These are phyloP conservation scores for Colletotrichum higginsianum DNA, from an alignment of 2,329 filamentous ascomycete species.

Conservation along the genomic window DNA sequence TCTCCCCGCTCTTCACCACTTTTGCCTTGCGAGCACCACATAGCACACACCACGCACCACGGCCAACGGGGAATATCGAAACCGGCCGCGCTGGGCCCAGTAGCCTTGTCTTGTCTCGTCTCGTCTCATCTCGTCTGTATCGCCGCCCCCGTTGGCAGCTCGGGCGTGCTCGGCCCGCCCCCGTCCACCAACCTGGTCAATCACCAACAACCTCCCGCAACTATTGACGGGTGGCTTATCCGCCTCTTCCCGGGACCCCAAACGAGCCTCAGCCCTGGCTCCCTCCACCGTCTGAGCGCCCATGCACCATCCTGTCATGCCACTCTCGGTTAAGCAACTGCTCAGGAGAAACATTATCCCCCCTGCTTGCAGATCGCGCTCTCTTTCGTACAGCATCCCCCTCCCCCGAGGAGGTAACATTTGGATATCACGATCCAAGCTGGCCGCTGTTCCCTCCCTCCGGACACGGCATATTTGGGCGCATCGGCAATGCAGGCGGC, in stretches of 20 bases:
- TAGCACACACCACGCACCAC: not conserved
- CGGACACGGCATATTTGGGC: constrained; percentile 8
- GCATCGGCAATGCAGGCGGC: constrained; percentile 21
- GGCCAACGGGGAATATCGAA: constrained; percentile 4
- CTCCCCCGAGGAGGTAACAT: constrained; percentile 19
- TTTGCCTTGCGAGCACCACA: constrained; percentile 2
- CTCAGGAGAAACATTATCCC: constrained; percentile 27
- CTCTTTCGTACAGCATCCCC: constrained; percentile 4
- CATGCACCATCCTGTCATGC: constrained; percentile 21
- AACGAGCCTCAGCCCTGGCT: constrained; percentile 18
- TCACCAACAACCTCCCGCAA: constrained; percentile 27
- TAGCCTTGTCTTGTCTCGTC: constrained; percentile 5
- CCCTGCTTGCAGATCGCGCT: constrained; percentile 27
- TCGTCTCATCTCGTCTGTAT: constrained; percentile 1
- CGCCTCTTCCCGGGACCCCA: constrained; percentile 17
- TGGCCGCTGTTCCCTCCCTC: constrained; percentile 6
- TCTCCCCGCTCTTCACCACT: constrained; percentile 18
- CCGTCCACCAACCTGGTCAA: constrained; percentile 15
- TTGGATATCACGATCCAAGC: not conserved
- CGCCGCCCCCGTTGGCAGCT: constrained; percentile 12
- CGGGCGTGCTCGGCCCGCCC: constrained; percentile 2
- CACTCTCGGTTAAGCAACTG: constrained; percentile 42
- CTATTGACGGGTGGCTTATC: constrained; percentile 40
- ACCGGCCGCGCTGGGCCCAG: constrained; percentile 9
- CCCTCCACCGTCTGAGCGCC: constrained; percentile 40